Evolutionary conservation across 352 stramenopile species (phyloP).

Genomic region (Phytophthora crassamura): DNA sequence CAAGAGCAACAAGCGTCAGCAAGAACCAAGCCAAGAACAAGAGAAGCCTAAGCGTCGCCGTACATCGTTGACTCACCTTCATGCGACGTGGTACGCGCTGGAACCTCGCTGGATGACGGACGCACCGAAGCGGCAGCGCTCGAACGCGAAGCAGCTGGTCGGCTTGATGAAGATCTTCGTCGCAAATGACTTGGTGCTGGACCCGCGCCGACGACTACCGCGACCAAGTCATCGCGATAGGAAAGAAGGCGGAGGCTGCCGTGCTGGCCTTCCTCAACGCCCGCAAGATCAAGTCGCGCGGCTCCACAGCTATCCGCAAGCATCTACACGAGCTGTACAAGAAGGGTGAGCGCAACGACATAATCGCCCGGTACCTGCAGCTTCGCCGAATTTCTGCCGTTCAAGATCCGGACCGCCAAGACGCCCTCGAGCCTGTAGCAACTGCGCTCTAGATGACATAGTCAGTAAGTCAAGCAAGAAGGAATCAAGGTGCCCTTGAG

Average conservation of each 20-base stretch:
- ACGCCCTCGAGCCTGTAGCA: background rate
- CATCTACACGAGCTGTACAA: background rate
- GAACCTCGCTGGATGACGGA: background rate
- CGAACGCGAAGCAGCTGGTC: background rate
- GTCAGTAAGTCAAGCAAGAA: too few relatives aligned
- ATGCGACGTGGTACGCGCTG: slow-evolving; percentile 8
- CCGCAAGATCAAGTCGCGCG: background rate
- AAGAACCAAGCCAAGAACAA: background rate
- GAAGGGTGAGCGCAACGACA: background rate
- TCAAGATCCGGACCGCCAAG: slow-evolving; percentile 6
- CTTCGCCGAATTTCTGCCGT: background rate
- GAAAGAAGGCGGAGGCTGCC: background rate
- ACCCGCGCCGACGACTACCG: slow-evolving; percentile 1
- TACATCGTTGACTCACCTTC: slow-evolving; percentile 2
- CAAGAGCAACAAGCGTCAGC: slow-evolving; percentile 1
- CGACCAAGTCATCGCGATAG: slow-evolving; percentile 10
- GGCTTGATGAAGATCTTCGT: background rate
- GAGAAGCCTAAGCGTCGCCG: background rate
- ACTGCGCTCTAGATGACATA: too few relatives aligned
- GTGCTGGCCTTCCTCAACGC: slow-evolving; percentile 7
- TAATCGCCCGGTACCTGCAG: background rate
- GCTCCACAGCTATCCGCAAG: slow-evolving; percentile 7
- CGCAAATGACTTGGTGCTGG: background rate
- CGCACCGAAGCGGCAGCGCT: slow-evolving; percentile 2
- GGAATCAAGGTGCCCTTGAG: too few relatives aligned